Conservation (phyloP, 441 rosid genomes). For the Adansonia rubrostipa region DNA sequence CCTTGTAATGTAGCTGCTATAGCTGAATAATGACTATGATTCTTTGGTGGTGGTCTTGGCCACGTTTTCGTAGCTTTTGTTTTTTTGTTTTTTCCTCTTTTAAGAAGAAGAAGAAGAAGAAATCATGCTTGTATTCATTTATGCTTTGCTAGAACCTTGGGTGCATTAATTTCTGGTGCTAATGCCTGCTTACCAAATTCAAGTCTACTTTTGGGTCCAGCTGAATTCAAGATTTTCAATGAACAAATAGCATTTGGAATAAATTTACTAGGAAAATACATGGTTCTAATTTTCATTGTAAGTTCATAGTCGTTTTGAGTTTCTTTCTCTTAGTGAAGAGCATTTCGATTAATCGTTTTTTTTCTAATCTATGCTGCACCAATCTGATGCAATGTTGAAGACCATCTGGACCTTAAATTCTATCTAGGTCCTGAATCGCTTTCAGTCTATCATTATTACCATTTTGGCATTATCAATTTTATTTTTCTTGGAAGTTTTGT, state of each 20-base stretch:
- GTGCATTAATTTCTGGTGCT: neutral
- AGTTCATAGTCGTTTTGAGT: conserved; percentile 11
- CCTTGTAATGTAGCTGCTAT: conserved; percentile 14
- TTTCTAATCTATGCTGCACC: neutral
- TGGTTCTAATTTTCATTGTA: neutral
- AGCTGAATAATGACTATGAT: conserved; percentile 12
- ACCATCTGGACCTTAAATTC: conserved; percentile 15
- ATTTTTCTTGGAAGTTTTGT: neutral
- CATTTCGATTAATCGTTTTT: neutral
- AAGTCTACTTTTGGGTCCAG: neutral
- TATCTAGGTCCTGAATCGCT: neutral
- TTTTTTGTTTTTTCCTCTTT: neutral
- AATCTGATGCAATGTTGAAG: neutral
- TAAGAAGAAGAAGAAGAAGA: neutral
- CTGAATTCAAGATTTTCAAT: neutral
- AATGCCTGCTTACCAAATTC: neutral
- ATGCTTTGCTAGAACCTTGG: neutral
- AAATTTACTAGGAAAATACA: neutral
- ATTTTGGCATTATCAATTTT: neutral
- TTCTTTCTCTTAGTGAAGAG: neutral
- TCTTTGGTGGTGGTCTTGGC: conserved; percentile 1
- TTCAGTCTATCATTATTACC: neutral
- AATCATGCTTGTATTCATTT: neutral
- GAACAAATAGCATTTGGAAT: neutral
- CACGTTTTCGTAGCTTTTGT: neutral